These are phyloP conservation scores for Fragosphaeria purpurea DNA, from an alignment of 2,329 filamentous ascomycete genomes.

Conservation along the genomic window DNA sequence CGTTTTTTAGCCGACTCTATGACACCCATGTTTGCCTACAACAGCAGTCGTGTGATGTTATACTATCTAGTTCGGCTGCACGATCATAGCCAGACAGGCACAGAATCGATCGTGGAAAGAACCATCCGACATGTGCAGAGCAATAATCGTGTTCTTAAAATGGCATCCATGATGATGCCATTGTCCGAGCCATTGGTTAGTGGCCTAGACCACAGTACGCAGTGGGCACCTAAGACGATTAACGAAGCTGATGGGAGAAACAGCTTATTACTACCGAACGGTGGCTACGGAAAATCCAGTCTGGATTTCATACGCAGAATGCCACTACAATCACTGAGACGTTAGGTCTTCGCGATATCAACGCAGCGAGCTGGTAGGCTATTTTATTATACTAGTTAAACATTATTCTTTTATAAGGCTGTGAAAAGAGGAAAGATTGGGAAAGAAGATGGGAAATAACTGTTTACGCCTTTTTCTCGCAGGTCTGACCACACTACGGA, in stretches of 20 bases:
- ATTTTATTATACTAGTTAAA: too few relatives aligned
- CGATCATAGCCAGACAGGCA: constrained; percentile 23
- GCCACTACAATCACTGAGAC: background rate
- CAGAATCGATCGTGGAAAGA: constrained; percentile 26
- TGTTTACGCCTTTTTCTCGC: too few relatives aligned
- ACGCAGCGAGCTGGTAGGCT: too few relatives aligned
- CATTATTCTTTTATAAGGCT: too few relatives aligned
- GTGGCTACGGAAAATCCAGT: constrained; percentile 28
- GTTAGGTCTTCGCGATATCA: too few relatives aligned
- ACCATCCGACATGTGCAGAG: constrained; percentile 30
- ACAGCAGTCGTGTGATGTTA: constrained; percentile 36
- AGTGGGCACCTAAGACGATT: too few relatives aligned
- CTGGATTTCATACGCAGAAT: background rate
- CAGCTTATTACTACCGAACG: constrained; percentile 29
- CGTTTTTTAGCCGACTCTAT: constrained; percentile 33
- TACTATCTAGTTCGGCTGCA: constrained; percentile 36
- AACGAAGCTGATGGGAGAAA: background rate
- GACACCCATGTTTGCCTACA: constrained; percentile 36
- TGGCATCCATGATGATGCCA: constrained; percentile 29
- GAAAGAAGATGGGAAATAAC: too few relatives aligned
- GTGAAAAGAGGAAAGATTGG: too few relatives aligned
- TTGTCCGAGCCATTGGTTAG: constrained; percentile 29
- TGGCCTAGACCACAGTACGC: background rate
- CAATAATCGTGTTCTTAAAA: constrained; percentile 26
- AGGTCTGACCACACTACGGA: too few relatives aligned